A percentile compares a stretch with the other conserved stretches of the same genome.
phyloP scores from a whole-genome alignment of 2,329 filamentous ascomycete genomes.

The Penicillium vulpinum region DNA sequence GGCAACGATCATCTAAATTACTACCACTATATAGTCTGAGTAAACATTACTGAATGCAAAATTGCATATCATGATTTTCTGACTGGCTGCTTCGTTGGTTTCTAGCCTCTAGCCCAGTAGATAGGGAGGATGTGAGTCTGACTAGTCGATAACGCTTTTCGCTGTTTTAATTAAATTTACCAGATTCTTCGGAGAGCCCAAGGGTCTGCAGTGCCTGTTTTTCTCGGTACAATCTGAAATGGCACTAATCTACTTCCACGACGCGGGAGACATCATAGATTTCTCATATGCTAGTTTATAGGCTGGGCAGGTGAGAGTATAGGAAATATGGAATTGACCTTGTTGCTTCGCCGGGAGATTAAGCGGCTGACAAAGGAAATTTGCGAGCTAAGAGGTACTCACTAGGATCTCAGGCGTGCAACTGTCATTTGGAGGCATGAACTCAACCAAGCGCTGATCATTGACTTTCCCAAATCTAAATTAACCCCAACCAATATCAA shows the following conservation, averaged over 20 bases:
- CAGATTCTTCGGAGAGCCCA: neutral
- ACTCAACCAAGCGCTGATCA: neutral
- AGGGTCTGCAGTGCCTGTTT: conserved; percentile 16
- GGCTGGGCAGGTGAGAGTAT: neutral
- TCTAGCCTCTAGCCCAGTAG: no score
- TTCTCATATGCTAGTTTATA: neutral
- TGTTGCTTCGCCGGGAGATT: neutral
- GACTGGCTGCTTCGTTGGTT: no score
- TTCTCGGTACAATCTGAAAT: conserved; percentile 15
- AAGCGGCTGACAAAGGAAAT: neutral
- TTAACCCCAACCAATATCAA: neutral
- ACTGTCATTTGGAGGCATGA: neutral
- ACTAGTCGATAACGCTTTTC: no score
- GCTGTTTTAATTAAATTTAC: no score
- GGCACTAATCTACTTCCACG: conserved; percentile 28
- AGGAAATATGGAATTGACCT: neutral
- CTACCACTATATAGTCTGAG: no score
- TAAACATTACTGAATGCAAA: no score
- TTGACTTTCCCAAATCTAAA: neutral
- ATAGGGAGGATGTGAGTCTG: no score
- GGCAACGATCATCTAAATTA: no score
- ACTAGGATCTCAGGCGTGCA: neutral
- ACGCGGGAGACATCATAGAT: conserved; percentile 7
- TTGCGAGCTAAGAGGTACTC: conserved; percentile 20
- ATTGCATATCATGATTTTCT: no score